These are phyloP conservation scores for Ceratobasidium sp. DNA, from an alignment of 1,284 basidiomycete species.

Conservation along the genomic window DNA sequence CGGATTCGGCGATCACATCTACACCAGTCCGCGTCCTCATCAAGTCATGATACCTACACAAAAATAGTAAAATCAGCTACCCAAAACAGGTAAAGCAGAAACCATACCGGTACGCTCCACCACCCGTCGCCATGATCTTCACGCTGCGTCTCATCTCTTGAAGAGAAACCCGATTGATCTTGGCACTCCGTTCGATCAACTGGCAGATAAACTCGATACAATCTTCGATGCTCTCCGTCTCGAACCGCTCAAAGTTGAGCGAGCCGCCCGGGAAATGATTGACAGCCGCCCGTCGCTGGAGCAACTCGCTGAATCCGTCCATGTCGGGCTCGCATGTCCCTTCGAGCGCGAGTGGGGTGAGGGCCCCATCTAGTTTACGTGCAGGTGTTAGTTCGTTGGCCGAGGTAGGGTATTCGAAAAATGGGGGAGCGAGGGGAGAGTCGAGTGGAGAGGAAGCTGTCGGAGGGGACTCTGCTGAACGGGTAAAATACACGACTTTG, in stretches of 20 bases:
- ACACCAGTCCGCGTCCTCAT: slow-evolving; percentile 83
- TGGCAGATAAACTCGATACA: slow-evolving; percentile 91
- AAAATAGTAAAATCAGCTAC: neutral
- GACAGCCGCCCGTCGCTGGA: slow-evolving; percentile 72
- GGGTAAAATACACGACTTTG: slow-evolving; percentile 98
- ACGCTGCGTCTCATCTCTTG: slow-evolving; percentile 93
- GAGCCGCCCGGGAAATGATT: slow-evolving; percentile 95
- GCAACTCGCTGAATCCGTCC: slow-evolving; percentile 63
- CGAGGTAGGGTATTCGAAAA: slow-evolving; percentile 51
- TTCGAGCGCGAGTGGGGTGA: slow-evolving; percentile 84
- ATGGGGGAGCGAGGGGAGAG: slow-evolving; percentile 69
- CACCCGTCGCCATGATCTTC: slow-evolving; percentile 98
- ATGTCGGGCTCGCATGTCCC: slow-evolving; percentile 26
- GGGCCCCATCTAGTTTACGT: slow-evolving; percentile 72
- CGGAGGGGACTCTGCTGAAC: slow-evolving; percentile 80
- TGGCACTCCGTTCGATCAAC: slow-evolving; percentile 88
- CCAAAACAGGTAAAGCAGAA: neutral
- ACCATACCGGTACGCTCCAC: slow-evolving; percentile 82
- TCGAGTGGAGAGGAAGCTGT: slow-evolving; percentile 70
- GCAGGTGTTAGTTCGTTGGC: slow-evolving; percentile 59
- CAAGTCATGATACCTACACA: slow-evolving; percentile 86
- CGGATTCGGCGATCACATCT: slow-evolving; percentile 91
- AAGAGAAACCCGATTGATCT: slow-evolving; percentile 88
- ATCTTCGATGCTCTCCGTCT: slow-evolving; percentile 89
- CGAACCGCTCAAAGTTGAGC: slow-evolving; percentile 97